Evolutionary conservation across 768 basidiomycete species (phyloP).

Genomic region (Tephrocybe sp.): DNA sequence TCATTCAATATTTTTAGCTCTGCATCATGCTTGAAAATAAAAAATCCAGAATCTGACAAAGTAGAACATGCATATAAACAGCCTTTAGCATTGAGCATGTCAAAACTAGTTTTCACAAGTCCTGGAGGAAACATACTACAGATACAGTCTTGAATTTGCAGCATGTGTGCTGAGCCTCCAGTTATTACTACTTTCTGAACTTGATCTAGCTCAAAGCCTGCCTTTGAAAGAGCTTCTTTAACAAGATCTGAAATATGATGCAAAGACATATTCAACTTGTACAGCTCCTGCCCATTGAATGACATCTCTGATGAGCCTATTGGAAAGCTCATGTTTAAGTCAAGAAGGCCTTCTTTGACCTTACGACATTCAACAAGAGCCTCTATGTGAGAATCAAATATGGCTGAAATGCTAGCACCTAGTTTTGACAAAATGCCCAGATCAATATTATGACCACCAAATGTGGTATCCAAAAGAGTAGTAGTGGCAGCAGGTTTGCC

Average conservation of each 20-base stretch:
- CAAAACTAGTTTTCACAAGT: neutral
- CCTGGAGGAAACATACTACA: neutral
- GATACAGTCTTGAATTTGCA: neutral
- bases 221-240: neutral
- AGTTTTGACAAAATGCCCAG: neutral
- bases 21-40: neutral
- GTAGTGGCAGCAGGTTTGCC: neutral
- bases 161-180: neutral
- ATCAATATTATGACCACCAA: slow-evolving; percentile 1
- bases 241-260: slow-evolving; percentile 2
- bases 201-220: neutral
- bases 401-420: neutral
- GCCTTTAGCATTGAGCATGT: neutral
- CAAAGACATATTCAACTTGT: neutral
- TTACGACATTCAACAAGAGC: neutral
- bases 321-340: neutral
- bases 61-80: neutral
- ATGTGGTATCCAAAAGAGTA: neutral
- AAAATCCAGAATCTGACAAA: neutral
- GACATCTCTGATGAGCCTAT: neutral
- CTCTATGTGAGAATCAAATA: neutral
- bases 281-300: neutral
- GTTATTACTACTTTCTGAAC: neutral
- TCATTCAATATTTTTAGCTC: neutral
- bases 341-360: neutral